Percentiles rank a stretch among this genome's conserved stretches.
phyloP scores from a whole-genome alignment of 2,329 filamentous ascomycete species.

The Peltaster fructicola region DNA sequence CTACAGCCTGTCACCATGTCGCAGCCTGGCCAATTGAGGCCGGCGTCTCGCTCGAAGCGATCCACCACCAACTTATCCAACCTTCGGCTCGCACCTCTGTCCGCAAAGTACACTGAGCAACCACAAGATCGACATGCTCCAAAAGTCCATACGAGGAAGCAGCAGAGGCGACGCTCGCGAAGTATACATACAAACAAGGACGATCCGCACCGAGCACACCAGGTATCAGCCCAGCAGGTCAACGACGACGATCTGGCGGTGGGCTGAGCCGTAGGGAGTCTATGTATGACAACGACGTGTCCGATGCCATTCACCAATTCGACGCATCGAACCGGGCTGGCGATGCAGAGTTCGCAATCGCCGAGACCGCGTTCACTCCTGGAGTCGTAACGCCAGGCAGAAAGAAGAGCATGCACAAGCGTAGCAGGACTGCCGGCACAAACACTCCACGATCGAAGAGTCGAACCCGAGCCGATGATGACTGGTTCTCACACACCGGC shows the following conservation, averaged over 20 bases:
- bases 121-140: no score
- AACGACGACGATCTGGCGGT: constrained; percentile 17
- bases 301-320: constrained; percentile 2
- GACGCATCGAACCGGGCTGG: no score
- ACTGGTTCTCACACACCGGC: constrained; percentile 43
- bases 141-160: constrained; percentile 12
- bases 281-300: constrained; percentile 12
- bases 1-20: no score
- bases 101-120: no score
- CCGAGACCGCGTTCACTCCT: constrained; percentile 1
- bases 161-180: constrained; percentile 10
- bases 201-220: constrained; percentile 31
- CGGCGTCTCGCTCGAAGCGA: no score
- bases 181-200: constrained; percentile 31
- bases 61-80: constrained; percentile 1
- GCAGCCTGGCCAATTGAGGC: no score
- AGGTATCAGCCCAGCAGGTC: constrained; percentile 27
- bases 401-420: no score
- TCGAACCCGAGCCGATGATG: constrained; percentile 22
- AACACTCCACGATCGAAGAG: constrained; percentile 6
- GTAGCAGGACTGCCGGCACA: constrained; percentile 12
- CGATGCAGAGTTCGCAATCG: no score
- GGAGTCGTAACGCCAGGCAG: not conserved
- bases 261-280: constrained; percentile 16
- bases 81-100: not conserved